Percentiles rank a stretch among this genome's conserved stretches.
Conservation (phyloP, 1,284 basidiomycete genomes). For the Malassezia nana region DNA sequence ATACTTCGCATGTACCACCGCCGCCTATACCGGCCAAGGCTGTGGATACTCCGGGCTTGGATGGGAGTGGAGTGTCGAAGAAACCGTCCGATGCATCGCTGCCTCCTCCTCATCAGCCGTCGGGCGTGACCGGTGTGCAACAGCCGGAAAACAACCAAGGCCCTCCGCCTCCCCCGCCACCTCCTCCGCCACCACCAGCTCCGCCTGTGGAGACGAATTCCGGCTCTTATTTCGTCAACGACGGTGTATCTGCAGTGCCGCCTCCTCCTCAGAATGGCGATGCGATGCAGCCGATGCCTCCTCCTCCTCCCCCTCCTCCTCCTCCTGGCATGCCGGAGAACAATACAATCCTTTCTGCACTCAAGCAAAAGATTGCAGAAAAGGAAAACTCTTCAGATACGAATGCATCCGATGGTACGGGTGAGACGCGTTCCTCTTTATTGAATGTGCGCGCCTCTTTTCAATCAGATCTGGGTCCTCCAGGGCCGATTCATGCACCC, state of each 20-base stretch:
- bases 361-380: not conserved
- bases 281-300: not conserved
- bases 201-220: not conserved
- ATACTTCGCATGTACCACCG: too few relatives aligned
- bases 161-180: conserved; percentile 20
- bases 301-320: conserved; percentile 28
- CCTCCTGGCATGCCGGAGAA: conserved; percentile 5
- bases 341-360: not conserved
- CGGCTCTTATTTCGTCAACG: not conserved
- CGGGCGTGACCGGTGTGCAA: too few relatives aligned
- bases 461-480: conserved; percentile 24
- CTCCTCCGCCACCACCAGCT: conserved; percentile 19
- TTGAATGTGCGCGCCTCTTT: conserved; percentile 40
- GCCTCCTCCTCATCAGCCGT: not conserved
- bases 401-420: not conserved
- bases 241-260: conserved; percentile 11
- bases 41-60: too few relatives aligned
- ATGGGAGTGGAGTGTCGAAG: not conserved
- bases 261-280: conserved; percentile 10
- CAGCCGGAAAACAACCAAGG: not conserved
- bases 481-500: conserved; percentile 38
- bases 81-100: not conserved
- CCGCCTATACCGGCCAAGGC: too few relatives aligned
- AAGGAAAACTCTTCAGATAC: not conserved
- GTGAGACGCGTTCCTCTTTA: conserved; percentile 16